Base-by-base conservation (phyloP, 192 early-diverging fungal genomes). In the Backusella macrospora region DNA sequence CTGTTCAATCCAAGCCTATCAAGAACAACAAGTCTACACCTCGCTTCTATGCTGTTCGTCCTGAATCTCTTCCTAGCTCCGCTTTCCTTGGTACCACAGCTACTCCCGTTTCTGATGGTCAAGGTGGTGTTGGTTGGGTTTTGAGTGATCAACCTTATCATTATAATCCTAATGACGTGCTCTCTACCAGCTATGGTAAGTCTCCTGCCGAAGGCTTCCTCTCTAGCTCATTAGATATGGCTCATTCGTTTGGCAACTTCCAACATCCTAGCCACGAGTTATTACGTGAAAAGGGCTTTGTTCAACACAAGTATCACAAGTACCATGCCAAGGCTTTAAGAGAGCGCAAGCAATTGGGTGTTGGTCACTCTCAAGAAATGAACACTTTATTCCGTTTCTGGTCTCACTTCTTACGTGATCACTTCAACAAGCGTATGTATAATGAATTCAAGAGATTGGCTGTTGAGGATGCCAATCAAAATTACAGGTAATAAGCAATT, bases 331-430 rank as follows among this genome's bases (percentile, higher is more conserved):
- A 95, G 85, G 97, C 97, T 40, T 82, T 97, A 49, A 91, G 90
- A 76, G 97, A 98, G 83, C 96, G 97, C 78, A 96, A 96, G 82
- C 88, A 88, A 64, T 86, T 91, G 16, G 97, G 97, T 18, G 86
- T 89, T 18, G 96, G 97, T n/a, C 91, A 90, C 59, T 94, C 91
- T 44, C 95, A 94, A 72, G 95, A 97, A 78, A 99, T 99, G 97
- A 97, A 97, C 87, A 97, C 97, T 10, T 82, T 99, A 71, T 82
- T 78, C 77, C 91, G 95, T 26, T 99, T 99, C 92, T 99, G 97
- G 97, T 95, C 91, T 65, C 96, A 97, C 84, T 99, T 99, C 81
- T 85, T 99, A 80, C 95, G 95, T 81, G 97, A 99, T 81, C 92
- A 92, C 74, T 99, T 95, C 80, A 97, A 96, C 88, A 88, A 90